phyloP scores from a whole-genome alignment of 768 basidiomycete genomes.

The Strobilomyces dryophilus region DNA sequence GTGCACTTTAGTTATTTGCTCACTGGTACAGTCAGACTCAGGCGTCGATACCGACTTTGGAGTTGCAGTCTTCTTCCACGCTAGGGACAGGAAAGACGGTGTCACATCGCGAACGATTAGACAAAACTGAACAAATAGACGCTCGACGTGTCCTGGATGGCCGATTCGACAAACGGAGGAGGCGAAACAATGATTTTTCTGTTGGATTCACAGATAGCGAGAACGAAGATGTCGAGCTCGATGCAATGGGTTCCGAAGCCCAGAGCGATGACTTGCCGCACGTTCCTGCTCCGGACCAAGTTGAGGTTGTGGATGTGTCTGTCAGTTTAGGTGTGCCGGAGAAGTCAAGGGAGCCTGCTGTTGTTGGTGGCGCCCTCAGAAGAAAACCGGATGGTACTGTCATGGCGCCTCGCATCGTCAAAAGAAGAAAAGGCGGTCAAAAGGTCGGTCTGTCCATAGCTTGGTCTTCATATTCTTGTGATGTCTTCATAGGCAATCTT shows the following conservation, averaged over 20 bases:
- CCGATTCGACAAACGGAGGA: constrained; percentile 46
- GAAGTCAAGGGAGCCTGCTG: constrained; percentile 12
- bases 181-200: constrained; percentile 31
- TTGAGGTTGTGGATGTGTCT: constrained; percentile 17
- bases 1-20: constrained; percentile 2
- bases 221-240: constrained; percentile 33
- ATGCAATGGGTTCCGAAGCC: constrained; percentile 24
- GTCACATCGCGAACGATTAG: constrained; percentile 58
- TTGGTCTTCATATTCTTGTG: not conserved
- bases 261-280: constrained; percentile 10
- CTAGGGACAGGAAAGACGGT: constrained; percentile 69
- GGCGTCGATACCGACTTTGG: constrained; percentile 54
- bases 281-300: not conserved
- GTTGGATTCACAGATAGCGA: constrained; percentile 23
- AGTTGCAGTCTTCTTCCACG: constrained; percentile 76
- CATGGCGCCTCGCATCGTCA: constrained; percentile 44
- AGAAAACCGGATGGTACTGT: constrained; percentile 61
- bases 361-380: constrained; percentile 63
- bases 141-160: constrained; percentile 51
- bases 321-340: constrained; percentile 8
- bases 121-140: constrained; percentile 56
- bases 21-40: constrained; percentile 63
- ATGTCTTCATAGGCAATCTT: constrained; percentile 34
- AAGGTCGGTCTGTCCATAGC: constrained; percentile 37
- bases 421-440: constrained; percentile 39